These are phyloP conservation scores for Lachnellula occidentalis DNA, from an alignment of 2,329 filamentous ascomycete genomes.

Conservation along the genomic window DNA sequence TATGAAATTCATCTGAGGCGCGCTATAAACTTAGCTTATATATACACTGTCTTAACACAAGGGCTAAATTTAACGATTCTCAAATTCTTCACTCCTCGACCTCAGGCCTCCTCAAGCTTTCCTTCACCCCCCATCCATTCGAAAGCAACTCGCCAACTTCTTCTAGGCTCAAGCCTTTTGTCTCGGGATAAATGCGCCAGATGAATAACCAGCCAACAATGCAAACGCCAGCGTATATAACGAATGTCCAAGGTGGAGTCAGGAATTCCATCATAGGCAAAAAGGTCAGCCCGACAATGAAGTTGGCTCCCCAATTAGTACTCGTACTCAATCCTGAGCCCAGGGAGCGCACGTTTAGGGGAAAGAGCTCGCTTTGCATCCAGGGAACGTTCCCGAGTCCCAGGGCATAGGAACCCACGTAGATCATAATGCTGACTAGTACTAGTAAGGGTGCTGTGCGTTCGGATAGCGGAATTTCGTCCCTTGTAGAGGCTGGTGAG, in stretches of 20 bases:
- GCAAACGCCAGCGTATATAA: slow-evolving; percentile 71
- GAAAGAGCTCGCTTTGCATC: slow-evolving; percentile 93
- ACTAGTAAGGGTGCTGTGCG: slow-evolving; percentile 50
- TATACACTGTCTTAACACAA: background rate
- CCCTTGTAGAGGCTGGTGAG: slow-evolving; percentile 17
- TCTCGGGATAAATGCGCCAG: slow-evolving; percentile 80
- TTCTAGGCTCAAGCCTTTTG: slow-evolving; percentile 73
- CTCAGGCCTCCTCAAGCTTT: slow-evolving; percentile 31
- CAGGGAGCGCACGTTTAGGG: slow-evolving; percentile 65
- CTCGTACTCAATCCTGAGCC: slow-evolving; percentile 70
- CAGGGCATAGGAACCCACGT: slow-evolving; percentile 79
- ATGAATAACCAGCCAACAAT: slow-evolving; percentile 60
- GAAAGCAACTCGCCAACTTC: slow-evolving; percentile 68
- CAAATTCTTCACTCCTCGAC: slow-evolving; percentile 3
- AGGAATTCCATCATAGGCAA: slow-evolving; percentile 77
- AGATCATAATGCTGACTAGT: slow-evolving; percentile 70
- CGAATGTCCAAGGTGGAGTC: slow-evolving; percentile 72
- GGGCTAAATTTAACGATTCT: background rate
- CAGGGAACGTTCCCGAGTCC: slow-evolving; percentile 91
- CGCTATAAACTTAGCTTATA: background rate
- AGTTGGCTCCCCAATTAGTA: slow-evolving; percentile 86
- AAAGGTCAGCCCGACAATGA: slow-evolving; percentile 80
- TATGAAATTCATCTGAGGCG: no score
- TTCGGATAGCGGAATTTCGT: slow-evolving; percentile 18
- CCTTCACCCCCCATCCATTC: slow-evolving; percentile 65